phyloP scores from a whole-genome alignment of 2,329 filamentous ascomycete species.

The Pyrenochaeta sp. region DNA sequence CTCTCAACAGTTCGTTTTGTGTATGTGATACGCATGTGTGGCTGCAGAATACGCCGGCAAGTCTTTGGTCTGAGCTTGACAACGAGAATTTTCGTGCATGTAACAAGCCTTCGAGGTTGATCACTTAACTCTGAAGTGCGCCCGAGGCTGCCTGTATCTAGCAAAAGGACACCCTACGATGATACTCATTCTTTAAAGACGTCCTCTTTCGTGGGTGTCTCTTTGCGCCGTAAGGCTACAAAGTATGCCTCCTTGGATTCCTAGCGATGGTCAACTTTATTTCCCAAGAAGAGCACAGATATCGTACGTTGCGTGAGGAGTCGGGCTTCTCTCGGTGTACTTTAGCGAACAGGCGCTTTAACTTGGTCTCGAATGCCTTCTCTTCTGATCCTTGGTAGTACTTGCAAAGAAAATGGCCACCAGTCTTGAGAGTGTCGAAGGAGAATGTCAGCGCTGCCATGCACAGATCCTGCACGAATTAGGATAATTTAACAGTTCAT shows the following conservation, averaged over 20 bases:
- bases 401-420: slow-evolving; percentile 95
- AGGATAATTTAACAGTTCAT: slow-evolving; percentile 1
- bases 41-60: slow-evolving; percentile 16
- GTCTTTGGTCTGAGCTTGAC: background rate
- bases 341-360: slow-evolving; percentile 79
- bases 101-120: background rate
- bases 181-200: slow-evolving; percentile 50
- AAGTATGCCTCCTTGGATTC: slow-evolving; percentile 89
- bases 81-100: background rate
- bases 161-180: background rate
- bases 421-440: slow-evolving; percentile 80
- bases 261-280: slow-evolving; percentile 53
- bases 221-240: slow-evolving; percentile 77
- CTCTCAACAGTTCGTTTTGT: slow-evolving; percentile 16
- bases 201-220: slow-evolving; percentile 55
- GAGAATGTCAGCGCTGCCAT: slow-evolving; percentile 84
- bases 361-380: slow-evolving; percentile 75
- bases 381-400: slow-evolving; percentile 95
- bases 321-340: slow-evolving; percentile 92
- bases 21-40: slow-evolving; percentile 24
- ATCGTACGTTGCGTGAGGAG: slow-evolving; percentile 78
- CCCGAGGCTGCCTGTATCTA: background rate
- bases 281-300: background rate
- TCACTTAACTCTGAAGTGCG: background rate
- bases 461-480: slow-evolving; percentile 79